Evolutionary conservation across 208 protist genomes (phyloP), one percentile per base, ranked within the genome.

Genomic region (Crithidia acanthocephali): DNA sequence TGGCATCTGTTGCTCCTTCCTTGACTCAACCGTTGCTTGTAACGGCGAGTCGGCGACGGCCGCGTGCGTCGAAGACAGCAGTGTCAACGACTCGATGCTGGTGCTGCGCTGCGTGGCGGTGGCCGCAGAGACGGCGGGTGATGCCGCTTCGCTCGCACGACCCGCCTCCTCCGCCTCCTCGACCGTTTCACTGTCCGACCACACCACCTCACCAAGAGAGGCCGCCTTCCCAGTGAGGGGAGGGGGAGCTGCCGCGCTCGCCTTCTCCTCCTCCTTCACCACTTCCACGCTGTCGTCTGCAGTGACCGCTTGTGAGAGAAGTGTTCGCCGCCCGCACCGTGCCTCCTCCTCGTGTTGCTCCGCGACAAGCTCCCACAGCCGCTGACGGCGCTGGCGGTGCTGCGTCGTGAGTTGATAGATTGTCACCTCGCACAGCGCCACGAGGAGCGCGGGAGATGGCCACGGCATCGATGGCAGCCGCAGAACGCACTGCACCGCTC

Each of bases 381-480:
- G 72, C 57, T 77, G 64, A 47, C 64, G 56, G 20, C 33, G 56
- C 42, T 63, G 72, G 1, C 44, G 64, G 10, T 65, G 56, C 64
- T 77, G 72, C 20, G 50, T 67, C 23, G 20, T 45, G 13, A 77
- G 64, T 23, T 77, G 72, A 32, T 72, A 67, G 20, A 30, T 18
- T 15, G 72, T 61, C 47, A 77, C 64, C 8, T 32, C 37, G 37
- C 72, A 77, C 64, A 67, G 25, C 27, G 64, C 72, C 56, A 67
- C 22, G n/a, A 61, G 23, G 64, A 71, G 53, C 33, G 27, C 25
- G 2, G 72, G 52, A 5, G 72, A 33, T 27, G 60, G 20, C 72
- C 72, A 77, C 37, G 61, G 64, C 32, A 32, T 44, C 20, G 42
- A 5, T 7, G 50, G 40, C 64, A 60, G 60, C 10, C 40, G 64